Evolutionary conservation across 2,329 filamentous ascomycete species (phyloP).

Genomic region (Dactylellina cionopaga): DNA sequence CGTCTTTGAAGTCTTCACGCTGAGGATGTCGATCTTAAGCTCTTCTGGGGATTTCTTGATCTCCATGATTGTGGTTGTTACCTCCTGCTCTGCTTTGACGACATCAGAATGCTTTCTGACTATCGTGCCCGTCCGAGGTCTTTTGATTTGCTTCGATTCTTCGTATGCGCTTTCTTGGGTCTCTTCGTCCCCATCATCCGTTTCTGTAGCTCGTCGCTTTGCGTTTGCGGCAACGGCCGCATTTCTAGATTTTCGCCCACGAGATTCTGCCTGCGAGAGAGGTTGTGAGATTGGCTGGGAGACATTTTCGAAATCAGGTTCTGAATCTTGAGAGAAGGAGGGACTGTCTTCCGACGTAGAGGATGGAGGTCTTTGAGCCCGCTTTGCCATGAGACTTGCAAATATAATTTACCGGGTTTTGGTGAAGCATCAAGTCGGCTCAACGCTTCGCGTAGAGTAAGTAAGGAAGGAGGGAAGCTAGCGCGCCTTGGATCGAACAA

Average conservation of each 20-base stretch:
- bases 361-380: slow-evolving; percentile 7
- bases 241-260: slow-evolving; percentile 19
- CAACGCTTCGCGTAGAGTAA: not conserved
- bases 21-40: not conserved
- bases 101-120: slow-evolving; percentile 14
- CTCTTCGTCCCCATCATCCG: slow-evolving; percentile 3
- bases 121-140: slow-evolving; percentile 24
- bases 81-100: slow-evolving; percentile 50
- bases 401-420: too few species aligned
- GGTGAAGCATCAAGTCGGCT: too few species aligned
- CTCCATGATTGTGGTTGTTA: slow-evolving; percentile 50
- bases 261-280: slow-evolving; percentile 10
- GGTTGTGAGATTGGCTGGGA: slow-evolving; percentile 34
- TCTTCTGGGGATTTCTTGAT: slow-evolving; percentile 21
- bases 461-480: too few species aligned
- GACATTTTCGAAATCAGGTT: slow-evolving; percentile 26
- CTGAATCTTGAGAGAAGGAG: slow-evolving; percentile 37
- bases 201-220: slow-evolving; percentile 25
- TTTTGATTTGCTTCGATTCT: slow-evolving; percentile 11
- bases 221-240: slow-evolving; percentile 22
- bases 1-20: slow-evolving; percentile 14
- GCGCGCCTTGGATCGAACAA: too few species aligned
- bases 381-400: slow-evolving; percentile 24
- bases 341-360: slow-evolving; percentile 26
- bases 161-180: slow-evolving; percentile 19